Base-by-base conservation (phyloP, 495 filamentous ascomycete genomes). In the Endocarpon pusillum region DNA sequence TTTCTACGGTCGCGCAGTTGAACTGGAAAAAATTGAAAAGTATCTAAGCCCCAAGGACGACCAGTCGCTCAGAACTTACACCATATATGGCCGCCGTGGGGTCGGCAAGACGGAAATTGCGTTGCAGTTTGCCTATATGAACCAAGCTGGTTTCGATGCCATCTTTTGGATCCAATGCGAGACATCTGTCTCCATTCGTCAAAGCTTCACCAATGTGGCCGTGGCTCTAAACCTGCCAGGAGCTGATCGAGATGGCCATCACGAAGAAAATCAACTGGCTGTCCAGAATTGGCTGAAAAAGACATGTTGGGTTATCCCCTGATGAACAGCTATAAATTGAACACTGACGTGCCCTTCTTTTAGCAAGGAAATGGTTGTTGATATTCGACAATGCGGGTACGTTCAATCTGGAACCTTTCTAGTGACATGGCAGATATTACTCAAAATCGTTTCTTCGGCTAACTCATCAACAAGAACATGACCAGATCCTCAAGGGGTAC, bases 131-230 rank as follows among this genome's bases (percentile, higher is more conserved):
- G 34, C 32, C 8, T 12, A 42, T 16, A 33, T 15, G 25, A 38
- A 38, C 18, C 21, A 19, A 11, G 19, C 12, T 8, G 7, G 23
- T 8, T 41, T 33, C 24, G 42, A 47, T 21, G 44, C 38, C 5
- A 39, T 44, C 12, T 42, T 47, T 32, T 47, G 44, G 44, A 23
- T 47, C 14, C 15, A 36, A 12, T 35, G 42, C 4, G 45, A 51
- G 17, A 51, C 37, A 11, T 25, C 32, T 0, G 33, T 43, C 1
- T 37, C 40, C 1, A 27, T 51, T 16, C 35, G 39, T 0, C 47
- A 51, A 27, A 51, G 47, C 23, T 51, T 48, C 23, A 45, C 42
- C 0, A 37, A 51, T 21, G 40, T 51, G 4, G 45, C 47, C 3
- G 33, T 43, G 10, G 14, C 15, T 7, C 33, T 48, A 1, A 41